Base-by-base conservation (phyloP, 495 filamentous ascomycete genomes). In the Baudoinia panamericana region DNA sequence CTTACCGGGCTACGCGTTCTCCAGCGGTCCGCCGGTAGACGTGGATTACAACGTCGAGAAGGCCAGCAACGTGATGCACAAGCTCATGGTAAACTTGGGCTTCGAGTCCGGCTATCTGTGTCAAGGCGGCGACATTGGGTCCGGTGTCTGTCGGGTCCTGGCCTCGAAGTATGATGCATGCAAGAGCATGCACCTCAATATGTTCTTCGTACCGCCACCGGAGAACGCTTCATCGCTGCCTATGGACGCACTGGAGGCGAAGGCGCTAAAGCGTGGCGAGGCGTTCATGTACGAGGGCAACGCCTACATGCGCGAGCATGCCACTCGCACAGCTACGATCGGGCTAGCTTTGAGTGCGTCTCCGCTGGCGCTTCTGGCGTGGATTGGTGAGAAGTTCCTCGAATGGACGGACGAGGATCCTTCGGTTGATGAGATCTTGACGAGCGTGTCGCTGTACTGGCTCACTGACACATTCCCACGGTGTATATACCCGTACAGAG, bases 111-210 rank as follows among this genome's bases (percentile, higher is more conserved):
- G 71, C 3, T 83, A 84, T 54, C 56, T 82, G 16, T 71, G 65
- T 0, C 73, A 80, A 48, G 79, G 80, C 1, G 80, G 80, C 13
- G 79, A 84, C 50, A 64, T 82, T 30, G 80, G 79, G 2, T 66
- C 65, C 44, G 46, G 56, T 5, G 38, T 82, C 15, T n/a, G 15
- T 27, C 19, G 25, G 22, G 6, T 29, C 10, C 23, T 37, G 32
- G 41, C 47, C 5, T 9, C 21, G 4, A 41, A 17, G 13, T 50
- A 45, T 37, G 47, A 50, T 20, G 36, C 5, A 8, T 50, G 47
- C 43, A 65, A 63, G 41, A 63, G 58, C 9, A 47, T 63, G 16
- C 65, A 67, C 36, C 30, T 60, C 54, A 55, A 51, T 54, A 46
- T 37, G 35, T 39, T 24, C 31, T 12, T 19, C 13, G 12, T 37